Evolutionary conservation across 192 early-diverging fungal genomes (phyloP), one percentile per base, ranked within the genome.

Genomic region (Coemansia furcata): DNA sequence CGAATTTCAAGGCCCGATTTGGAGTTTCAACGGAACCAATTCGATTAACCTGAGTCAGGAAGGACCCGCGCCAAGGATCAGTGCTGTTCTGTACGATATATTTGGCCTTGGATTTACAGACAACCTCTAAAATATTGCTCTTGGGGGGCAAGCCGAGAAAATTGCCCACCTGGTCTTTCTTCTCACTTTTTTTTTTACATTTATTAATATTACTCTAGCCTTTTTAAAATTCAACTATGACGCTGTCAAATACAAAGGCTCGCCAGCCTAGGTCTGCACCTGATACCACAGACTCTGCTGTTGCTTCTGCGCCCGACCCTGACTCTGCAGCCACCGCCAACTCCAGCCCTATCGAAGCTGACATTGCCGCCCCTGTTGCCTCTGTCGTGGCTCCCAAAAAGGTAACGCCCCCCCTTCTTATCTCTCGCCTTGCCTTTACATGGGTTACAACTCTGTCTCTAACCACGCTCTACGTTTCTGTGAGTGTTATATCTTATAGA

Each of bases 161-260:
- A 26, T 26, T 26, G 23, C 1, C 1, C 4, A 5, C 44, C n/a
- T 35, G 9, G 33, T 63, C 15, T 62, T 40, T 26, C 17, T 60
- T 4, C n/a, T 61, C 26, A 11, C 6, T 26, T 6, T 44, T 30
- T 40, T 62, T 62, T 43, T 62, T 29, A 17, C 36, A 32, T 59
- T 30, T 26, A 7, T 21, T 44, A 42, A 30, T 62, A 26, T 29
- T 42, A 29, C 36, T 43, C n/a, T 42, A 29, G 39, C 7, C 46
- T 19, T 37, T 50, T 10, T 60, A 39, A 50, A 47, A 15, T 19
- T 19, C 32, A 21, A 0, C 60, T 35, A 77, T 68, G 69, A 61
- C 69, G 9, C 65, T 77, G 54, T 30, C 66, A 64, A 77, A 77
- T 57, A 43, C 63, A 68, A 77, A 60, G 59, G 55, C 58, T 50